Base-by-base conservation (phyloP, 2,329 filamentous ascomycete genomes). In the Xylaria sp. region DNA sequence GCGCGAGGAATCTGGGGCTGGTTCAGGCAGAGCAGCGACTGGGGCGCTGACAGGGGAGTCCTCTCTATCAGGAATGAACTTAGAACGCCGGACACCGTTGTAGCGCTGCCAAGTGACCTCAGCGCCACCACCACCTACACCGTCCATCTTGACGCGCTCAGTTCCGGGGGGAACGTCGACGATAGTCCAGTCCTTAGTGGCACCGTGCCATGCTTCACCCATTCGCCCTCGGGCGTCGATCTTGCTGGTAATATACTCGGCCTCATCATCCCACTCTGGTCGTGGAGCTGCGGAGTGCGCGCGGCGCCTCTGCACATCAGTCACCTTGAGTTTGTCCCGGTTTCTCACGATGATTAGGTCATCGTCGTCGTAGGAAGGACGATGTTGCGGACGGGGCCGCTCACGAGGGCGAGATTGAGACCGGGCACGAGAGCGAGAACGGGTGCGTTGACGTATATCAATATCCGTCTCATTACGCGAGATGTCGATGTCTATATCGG, bases 81-180 rank as follows among this genome's bases (percentile, higher is more conserved):
- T 91, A 71, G 91, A 89, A 72, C 92, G 84, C 67, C 92, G 86
- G 59, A 93, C 90, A 62, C 93, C 93, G 77, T 91, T 94, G 80
- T 94, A 94, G 74, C 89, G 88, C 78, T 92, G 86, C 91, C 92
- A 96, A 23, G 88, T 91, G 56, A 94, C 89, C 75, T 96, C 93
- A 71, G 93, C 91, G 46, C 84, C 85, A n/a, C 86, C 91, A 57
- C 92, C 92, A 23, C 92, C 92, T 28, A 89, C 85, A 62, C 93
- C 92, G 73, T 96, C 92, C 91, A 96, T 91, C 63, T 88, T 87
- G n/a, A 96, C 91, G 49, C 91, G 88, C 81, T 93, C 91, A 0
- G 93, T 95, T 67, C 93, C 93, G 0, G 93, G 92, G 1, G 93
- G 93, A 48, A 97, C 91, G 80, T 97, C 93, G 46, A 97, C 87